Evolutionary conservation across 345 rosid genomes (phyloP).

Genomic region (Chamaenerion angustifolium): DNA sequence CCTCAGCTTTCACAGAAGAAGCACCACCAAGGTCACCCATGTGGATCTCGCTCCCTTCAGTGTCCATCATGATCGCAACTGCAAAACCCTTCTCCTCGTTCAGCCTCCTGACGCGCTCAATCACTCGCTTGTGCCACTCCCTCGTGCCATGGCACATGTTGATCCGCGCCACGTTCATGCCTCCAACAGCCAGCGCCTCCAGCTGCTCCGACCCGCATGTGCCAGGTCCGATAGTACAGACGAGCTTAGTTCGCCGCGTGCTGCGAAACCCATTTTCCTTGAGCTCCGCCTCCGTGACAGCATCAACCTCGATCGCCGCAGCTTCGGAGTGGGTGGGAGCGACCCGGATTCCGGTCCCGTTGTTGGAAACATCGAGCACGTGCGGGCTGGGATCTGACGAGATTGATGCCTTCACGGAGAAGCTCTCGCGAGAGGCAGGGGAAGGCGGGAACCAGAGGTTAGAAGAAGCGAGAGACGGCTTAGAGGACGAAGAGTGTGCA

Average conservation of each 20-base stretch:
- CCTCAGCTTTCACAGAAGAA: slow-evolving; percentile 85
- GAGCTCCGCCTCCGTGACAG: slow-evolving; percentile 82
- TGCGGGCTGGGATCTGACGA: slow-evolving; percentile 25
- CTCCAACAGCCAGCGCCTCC: slow-evolving; percentile 82
- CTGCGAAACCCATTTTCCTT: slow-evolving; percentile 99
- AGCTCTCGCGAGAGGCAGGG: slow-evolving; percentile 5
- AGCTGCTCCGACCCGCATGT: slow-evolving; percentile 83
- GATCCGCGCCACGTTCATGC: slow-evolving; percentile 95
- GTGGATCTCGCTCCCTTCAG: slow-evolving; percentile 99
- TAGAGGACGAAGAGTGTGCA: slow-evolving; percentile 16
- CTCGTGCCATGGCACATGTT: slow-evolving; percentile 96
- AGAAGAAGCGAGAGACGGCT: slow-evolving; percentile 20
- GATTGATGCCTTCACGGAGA: slow-evolving; percentile 33
- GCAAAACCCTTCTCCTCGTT: slow-evolving; percentile 96
- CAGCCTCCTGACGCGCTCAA: slow-evolving; percentile 65
- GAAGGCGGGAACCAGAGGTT: slow-evolving; percentile 18
- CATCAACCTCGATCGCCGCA: slow-evolving; percentile 49
- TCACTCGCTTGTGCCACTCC: slow-evolving; percentile 80
- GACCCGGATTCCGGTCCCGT: slow-evolving; percentile 27
- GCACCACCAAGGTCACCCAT: slow-evolving; percentile 98
- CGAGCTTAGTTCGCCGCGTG: slow-evolving; percentile 87
- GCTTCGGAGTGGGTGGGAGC: slow-evolving; percentile 1
- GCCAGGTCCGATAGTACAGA: slow-evolving; percentile 92
- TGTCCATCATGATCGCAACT: slow-evolving; percentile 99
- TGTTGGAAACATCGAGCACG: slow-evolving; percentile 31